Conservation (phyloP, 2,329 filamentous ascomycete genomes). For the Aschersonia sp. region DNA sequence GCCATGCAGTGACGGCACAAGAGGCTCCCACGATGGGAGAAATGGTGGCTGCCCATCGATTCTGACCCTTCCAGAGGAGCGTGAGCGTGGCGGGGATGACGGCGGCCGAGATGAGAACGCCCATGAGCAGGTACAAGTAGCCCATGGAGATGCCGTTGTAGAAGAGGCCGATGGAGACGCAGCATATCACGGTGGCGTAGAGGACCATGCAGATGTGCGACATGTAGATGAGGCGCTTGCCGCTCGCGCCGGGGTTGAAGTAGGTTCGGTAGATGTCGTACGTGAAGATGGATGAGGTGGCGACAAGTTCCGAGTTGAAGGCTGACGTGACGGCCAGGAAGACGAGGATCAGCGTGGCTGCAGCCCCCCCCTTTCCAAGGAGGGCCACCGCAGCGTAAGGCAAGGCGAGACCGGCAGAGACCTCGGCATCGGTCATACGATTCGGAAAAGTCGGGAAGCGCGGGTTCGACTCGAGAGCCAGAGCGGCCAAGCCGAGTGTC, state of each 20-base stretch:
- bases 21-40: constrained; percentile 53
- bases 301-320: constrained; percentile 71
- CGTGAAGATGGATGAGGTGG: constrained; percentile 73
- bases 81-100: constrained; percentile 73
- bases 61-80: constrained; percentile 68
- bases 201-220: constrained; percentile 55
- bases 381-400: constrained; percentile 76
- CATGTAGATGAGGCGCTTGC: constrained; percentile 65
- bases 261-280: constrained; percentile 86
- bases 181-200: constrained; percentile 66
- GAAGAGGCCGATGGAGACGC: constrained; percentile 60
- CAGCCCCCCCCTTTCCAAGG: constrained; percentile 68
- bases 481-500: constrained; percentile 70
- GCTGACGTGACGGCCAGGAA: constrained; percentile 87
- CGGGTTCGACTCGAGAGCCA: constrained; percentile 63
- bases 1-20: constrained; percentile 58
- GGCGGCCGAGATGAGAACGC: constrained; percentile 74
- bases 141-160: constrained; percentile 74
- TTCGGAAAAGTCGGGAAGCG: constrained; percentile 59
- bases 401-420: constrained; percentile 70
- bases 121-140: constrained; percentile 83
- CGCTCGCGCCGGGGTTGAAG: constrained; percentile 62
- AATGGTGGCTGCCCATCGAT: constrained; percentile 53
- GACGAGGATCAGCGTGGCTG: constrained; percentile 63
- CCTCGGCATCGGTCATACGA: constrained; percentile 59